Evolutionary conservation across 1,284 basidiomycete genomes (phyloP).

Genomic region (Ceratobasidium sp.): DNA sequence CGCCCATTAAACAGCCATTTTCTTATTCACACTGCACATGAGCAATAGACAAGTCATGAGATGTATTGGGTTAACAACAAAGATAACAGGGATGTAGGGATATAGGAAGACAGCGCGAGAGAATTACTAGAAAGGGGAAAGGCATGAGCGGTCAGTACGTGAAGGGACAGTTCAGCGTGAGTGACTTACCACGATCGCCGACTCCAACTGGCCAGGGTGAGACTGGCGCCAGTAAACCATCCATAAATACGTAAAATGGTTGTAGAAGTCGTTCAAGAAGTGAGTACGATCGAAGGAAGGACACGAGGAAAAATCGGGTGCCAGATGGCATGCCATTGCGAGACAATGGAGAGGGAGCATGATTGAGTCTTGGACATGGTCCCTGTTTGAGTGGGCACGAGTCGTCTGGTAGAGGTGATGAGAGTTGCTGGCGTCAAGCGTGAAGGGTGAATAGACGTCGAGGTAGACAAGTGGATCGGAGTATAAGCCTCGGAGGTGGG

Average conservation of each 20-base stretch:
- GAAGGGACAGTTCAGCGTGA: too few species aligned
- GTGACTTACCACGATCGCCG: too few species aligned
- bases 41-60: too few species aligned
- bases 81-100: too few species aligned
- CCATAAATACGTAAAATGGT: slow-evolving; percentile 14
- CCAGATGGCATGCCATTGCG: neutral
- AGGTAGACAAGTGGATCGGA: slow-evolving; percentile 23
- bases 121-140: too few species aligned
- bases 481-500: neutral
- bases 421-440: neutral
- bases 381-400: neutral
- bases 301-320: neutral
- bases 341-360: neutral
- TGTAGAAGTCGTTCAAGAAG: slow-evolving; percentile 20
- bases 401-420: neutral
- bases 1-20: too few species aligned
- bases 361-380: neutral
- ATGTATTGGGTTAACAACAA: too few species aligned
- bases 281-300: too few species aligned
- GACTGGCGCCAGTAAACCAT: slow-evolving; percentile 2
- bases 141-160: too few species aligned
- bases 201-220: too few species aligned
- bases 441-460: slow-evolving; percentile 5
- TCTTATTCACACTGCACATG: too few species aligned
- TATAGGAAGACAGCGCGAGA: too few species aligned